Conservation (phyloP, 345 rosid species). For the Populus deltoides region DNA sequence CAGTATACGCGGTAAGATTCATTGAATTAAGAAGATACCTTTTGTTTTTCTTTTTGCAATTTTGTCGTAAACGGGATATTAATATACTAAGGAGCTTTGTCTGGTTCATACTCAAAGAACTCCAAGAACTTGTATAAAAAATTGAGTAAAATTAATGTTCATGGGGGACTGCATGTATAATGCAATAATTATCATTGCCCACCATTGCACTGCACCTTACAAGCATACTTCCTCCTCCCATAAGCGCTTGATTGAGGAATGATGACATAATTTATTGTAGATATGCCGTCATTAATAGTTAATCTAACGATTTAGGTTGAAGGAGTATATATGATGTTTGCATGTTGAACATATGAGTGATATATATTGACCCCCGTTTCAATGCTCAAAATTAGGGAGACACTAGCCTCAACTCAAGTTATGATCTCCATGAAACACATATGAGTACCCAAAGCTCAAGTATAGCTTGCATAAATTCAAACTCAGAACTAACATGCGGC, state of each 20-base stretch:
- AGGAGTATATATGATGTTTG: background rate
- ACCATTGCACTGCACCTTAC: background rate
- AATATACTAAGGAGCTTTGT: slow-evolving; percentile 32
- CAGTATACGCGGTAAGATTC: slow-evolving; percentile 30
- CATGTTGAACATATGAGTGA: background rate
- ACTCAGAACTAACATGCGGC: too few species aligned
- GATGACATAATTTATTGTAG: slow-evolving; percentile 16
- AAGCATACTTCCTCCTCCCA: slow-evolving; percentile 4
- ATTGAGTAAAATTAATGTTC: background rate
- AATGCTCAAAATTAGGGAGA: too few species aligned
- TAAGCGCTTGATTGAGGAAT: slow-evolving; percentile 28
- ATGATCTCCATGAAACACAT: too few species aligned
- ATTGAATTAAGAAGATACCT: slow-evolving; percentile 26
- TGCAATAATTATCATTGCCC: background rate
- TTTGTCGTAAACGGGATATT: slow-evolving; percentile 27
- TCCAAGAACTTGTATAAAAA: background rate
- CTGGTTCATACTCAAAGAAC: slow-evolving; percentile 18
- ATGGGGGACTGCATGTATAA: background rate
- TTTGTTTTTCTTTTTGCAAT: slow-evolving; percentile 11
- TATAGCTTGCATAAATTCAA: too few species aligned
- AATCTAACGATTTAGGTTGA: slow-evolving; percentile 7
- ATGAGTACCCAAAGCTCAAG: too few species aligned
- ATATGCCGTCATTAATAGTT: slow-evolving; percentile 6
- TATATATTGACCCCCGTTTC: too few species aligned
- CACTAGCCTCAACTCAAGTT: too few species aligned